Percentiles rank a stretch among this genome's conserved stretches.
Conservation (phyloP, 306 rosid genomes). For the Oxytropis ochrocephala region DNA sequence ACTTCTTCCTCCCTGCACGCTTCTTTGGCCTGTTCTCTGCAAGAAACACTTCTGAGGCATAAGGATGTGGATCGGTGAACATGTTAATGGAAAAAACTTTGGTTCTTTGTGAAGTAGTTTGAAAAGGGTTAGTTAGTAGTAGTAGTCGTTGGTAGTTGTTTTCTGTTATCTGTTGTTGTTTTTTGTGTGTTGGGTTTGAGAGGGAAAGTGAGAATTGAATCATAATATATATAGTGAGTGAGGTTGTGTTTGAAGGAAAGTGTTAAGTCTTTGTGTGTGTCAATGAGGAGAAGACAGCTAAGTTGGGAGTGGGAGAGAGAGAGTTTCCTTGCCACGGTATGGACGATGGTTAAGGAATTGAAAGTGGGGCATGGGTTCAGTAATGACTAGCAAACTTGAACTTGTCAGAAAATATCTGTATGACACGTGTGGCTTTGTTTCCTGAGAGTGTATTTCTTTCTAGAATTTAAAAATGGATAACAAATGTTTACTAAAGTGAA, state of each 20-base stretch:
- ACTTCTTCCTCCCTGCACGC: constrained; percentile 90
- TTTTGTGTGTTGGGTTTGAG: background rate
- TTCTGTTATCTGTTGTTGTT: background rate
- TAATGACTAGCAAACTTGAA: background rate
- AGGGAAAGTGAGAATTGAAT: constrained; percentile 24
- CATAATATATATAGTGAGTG: background rate
- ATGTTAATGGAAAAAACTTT: constrained; percentile 25
- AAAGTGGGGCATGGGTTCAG: background rate
- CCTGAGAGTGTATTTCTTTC: background rate
- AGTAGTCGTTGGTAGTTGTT: background rate
- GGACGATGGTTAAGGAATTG: constrained; percentile 22
- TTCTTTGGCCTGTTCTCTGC: constrained; percentile 74
- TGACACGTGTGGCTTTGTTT: constrained; percentile 15
- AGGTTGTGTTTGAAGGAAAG: constrained; percentile 22
- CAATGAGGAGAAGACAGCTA: constrained; percentile 36
- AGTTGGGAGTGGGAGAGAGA: background rate
- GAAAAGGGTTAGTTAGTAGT: background rate
- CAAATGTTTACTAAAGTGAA: constrained; percentile 20
- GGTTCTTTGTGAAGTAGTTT: background rate
- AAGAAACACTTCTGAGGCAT: constrained; percentile 28
- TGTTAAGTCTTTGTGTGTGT: background rate
- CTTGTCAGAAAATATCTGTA: background rate
- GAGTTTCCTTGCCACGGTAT: constrained; percentile 22
- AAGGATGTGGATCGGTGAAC: constrained; percentile 23
- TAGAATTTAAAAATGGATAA: constrained; percentile 16